Evolutionary conservation across 495 filamentous ascomycete genomes (phyloP), one percentile per base, ranked within the genome.

Genomic region (Penicillium roqueforti): DNA sequence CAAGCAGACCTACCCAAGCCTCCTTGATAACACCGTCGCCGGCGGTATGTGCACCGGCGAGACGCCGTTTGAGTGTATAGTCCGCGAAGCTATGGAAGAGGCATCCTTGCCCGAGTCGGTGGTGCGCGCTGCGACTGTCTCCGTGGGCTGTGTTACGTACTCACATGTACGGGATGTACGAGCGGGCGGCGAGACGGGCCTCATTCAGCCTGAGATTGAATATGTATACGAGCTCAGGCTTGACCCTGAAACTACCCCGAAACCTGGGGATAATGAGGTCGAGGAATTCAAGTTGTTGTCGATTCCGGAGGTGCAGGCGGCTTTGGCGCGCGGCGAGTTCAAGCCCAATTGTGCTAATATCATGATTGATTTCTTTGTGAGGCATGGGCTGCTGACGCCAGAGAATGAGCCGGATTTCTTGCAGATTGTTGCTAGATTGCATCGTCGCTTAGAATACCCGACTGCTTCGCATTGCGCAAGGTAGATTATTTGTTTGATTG

Each of bases 1-100:
- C 31, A 97, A 97, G 74, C 80, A 88, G 57, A 96, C 91, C 0
- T 97, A 91, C 59, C 84, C 86, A 3, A 77, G 86, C 7, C 88
- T 96, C 83, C 71, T 97, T 44, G 93, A 99, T 67, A 99, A 99
- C 64, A 88, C 89, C 2, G 95, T 96, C 5, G 93, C 92, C 0
- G 93, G 93, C 4, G 93, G 93, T 0, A 85, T 97, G 62, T 82
- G 85, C 58, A 86, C 88, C 0, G 83, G 84, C 19, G 91, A 97
- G 66, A 76, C 73, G 14, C 82, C 84, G 1, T 84, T 88, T 47
- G 89, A 91, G 58, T 89, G 86, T 70, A 72, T 96, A 34, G 75
- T 97, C 7, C 84, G 95, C 47, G 93, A 99, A 68, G 82, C 86
- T 0, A 83, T 82, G 54, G 93, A 99, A 69, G 93, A 99, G 64